Conservation (phyloP, 2,329 filamentous ascomycete genomes). For the Tolypocladium cylindrosporum region DNA sequence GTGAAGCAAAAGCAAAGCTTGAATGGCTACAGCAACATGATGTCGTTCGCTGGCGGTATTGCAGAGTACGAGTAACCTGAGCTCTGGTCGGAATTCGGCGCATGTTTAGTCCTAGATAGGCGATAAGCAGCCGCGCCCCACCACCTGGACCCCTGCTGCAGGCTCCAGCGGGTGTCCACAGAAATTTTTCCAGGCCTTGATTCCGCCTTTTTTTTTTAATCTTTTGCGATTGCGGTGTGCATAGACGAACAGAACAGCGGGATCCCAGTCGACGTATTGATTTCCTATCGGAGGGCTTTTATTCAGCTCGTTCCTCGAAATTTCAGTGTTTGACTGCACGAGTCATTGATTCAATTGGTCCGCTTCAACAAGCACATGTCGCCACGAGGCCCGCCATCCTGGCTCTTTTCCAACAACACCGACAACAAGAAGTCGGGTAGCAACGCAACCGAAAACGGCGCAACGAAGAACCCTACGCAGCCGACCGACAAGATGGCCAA, state of each 20-base stretch:
- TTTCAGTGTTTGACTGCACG: background rate
- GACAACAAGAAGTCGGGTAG: conserved; percentile 1
- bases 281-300: background rate
- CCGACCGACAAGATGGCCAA: conserved; percentile 22
- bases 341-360: background rate
- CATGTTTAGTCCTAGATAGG: conserved; percentile 7
- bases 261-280: background rate
- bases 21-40: background rate
- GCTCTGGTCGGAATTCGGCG: conserved; percentile 6
- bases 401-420: conserved; percentile 34
- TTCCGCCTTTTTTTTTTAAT: background rate
- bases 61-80: background rate
- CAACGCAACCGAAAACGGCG: background rate
- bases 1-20: background rate
- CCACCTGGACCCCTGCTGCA: conserved; percentile 1
- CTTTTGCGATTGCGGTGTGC: background rate
- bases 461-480: conserved; percentile 3
- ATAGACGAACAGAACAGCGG: background rate
- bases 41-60: background rate
- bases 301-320: background rate
- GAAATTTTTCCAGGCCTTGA: conserved; percentile 2
- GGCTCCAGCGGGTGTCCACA: conserved; percentile 1
- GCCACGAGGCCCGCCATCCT: conserved; percentile 23
- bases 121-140: conserved; percentile 7
- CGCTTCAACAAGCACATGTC: conserved; percentile 18